phyloP scores from a whole-genome alignment of 352 stramenopile species.

The Pythium brassicae region DNA sequence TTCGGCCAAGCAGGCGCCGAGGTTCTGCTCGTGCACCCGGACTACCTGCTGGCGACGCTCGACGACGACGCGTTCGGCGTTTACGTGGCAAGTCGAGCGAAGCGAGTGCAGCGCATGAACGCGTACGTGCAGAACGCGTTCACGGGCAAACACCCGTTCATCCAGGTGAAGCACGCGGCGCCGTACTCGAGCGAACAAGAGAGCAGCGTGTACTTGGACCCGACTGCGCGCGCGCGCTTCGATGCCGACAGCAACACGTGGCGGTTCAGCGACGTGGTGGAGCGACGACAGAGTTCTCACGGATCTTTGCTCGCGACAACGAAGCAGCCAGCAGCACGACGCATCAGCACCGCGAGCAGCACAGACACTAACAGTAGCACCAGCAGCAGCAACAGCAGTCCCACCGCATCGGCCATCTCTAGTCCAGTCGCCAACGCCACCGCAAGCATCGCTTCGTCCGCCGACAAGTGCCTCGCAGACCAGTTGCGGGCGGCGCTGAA shows the following conservation, averaged over 20 bases:
- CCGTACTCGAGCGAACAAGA: constrained; percentile 80
- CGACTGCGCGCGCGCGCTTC: constrained; percentile 70
- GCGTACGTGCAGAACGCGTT: constrained; percentile 72
- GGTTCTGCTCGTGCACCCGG: constrained; percentile 70
- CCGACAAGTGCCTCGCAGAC: constrained; percentile 1
- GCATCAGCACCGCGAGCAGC: too few species aligned
- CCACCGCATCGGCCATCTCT: constrained; percentile 2
- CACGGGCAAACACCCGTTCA: constrained; percentile 64
- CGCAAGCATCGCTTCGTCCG: constrained; percentile 1
- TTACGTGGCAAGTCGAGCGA: constrained; percentile 34
- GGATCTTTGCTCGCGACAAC: too few species aligned
- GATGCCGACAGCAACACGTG: constrained; percentile 62
- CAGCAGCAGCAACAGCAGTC: neutral
- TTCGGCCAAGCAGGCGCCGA: constrained; percentile 79
- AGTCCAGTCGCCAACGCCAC: constrained; percentile 26
- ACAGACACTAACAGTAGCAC: too few species aligned
- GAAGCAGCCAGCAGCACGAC: neutral
- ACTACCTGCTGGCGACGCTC: constrained; percentile 66
- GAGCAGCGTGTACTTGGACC: constrained; percentile 83
- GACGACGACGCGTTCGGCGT: constrained; percentile 35
- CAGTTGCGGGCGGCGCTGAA: neutral
- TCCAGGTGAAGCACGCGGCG: constrained; percentile 79
- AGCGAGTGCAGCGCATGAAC: constrained; percentile 49
- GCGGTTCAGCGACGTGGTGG: constrained; percentile 44
- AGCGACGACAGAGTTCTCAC: too few species aligned